Evolutionary conservation across 305 asterid genomes (phyloP).

Genomic region (Solanum hybrid): DNA sequence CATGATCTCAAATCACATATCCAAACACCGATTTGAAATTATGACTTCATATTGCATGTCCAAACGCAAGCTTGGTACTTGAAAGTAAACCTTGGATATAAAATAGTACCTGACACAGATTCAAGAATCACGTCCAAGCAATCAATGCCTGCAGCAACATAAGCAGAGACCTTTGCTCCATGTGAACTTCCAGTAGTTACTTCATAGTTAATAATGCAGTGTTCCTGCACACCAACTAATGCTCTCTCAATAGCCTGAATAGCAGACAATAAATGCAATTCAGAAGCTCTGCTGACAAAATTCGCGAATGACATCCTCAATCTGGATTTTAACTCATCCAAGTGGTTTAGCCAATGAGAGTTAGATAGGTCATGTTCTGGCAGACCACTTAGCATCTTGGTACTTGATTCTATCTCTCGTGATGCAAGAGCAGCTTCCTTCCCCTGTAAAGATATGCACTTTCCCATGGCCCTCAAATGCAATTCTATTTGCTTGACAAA

Average conservation of each 20-base stretch:
- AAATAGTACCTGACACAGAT: conserved; percentile 52
- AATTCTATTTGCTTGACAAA: conserved; percentile 50
- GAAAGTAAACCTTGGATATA: neutral
- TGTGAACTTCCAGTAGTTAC: conserved; percentile 43
- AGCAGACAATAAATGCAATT: conserved; percentile 52
- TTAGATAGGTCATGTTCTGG: conserved; percentile 13
- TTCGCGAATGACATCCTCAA: conserved; percentile 57
- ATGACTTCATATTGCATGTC: neutral
- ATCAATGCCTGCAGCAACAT: conserved; percentile 82
- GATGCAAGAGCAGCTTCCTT: conserved; percentile 62
- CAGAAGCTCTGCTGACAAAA: conserved; percentile 56
- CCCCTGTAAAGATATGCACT: conserved; percentile 78
- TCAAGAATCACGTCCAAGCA: conserved; percentile 71
- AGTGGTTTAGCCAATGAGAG: conserved; percentile 29
- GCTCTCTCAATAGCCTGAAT: conserved; percentile 87
- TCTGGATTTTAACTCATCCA: conserved; percentile 47
- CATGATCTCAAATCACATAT: neutral
- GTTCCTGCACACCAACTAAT: conserved; percentile 67
- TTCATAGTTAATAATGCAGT: conserved; percentile 52
- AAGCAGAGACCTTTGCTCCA: conserved; percentile 62
- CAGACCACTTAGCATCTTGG: conserved; percentile 29
- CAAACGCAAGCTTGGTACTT: neutral
- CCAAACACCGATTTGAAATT: neutral
- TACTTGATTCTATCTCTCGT: conserved; percentile 45
- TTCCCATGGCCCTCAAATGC: conserved; percentile 71